phyloP scores from a whole-genome alignment of 768 basidiomycete genomes.

The Hypsizygus marmoreus region DNA sequence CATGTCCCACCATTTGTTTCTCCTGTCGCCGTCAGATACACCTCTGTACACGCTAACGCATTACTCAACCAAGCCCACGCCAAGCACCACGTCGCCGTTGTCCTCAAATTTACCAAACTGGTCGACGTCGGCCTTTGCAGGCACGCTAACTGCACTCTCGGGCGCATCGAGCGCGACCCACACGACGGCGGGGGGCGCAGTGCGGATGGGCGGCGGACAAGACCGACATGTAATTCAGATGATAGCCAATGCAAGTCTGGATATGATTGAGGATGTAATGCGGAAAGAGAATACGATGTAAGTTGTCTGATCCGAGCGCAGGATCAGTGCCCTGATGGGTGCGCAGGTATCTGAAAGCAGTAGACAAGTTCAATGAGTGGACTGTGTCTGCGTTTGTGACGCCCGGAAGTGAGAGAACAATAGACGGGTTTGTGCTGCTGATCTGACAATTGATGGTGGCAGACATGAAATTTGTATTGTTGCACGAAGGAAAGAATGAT shows the following conservation, averaged over 20 bases:
- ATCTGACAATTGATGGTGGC: too few species aligned
- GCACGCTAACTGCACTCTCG: slow-evolving; percentile 83
- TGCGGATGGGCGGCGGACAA: slow-evolving; percentile 77
- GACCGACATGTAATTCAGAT: slow-evolving; percentile 97
- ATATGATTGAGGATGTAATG: slow-evolving; percentile 93
- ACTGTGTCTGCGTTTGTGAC: slow-evolving; percentile 96
- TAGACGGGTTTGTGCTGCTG: slow-evolving; percentile 8
- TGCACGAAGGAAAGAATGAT: slow-evolving; percentile 96
- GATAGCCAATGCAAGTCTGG: slow-evolving; percentile 96
- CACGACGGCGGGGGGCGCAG: slow-evolving; percentile 62
- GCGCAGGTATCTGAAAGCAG: slow-evolving; percentile 87
- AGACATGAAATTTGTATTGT: slow-evolving; percentile 95
- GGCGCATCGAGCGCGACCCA: slow-evolving; percentile 80
- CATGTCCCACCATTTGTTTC: slow-evolving; percentile 88
- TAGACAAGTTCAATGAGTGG: slow-evolving; percentile 99
- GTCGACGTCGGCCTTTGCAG: slow-evolving; percentile 91
- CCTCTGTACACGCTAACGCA: slow-evolving; percentile 85
- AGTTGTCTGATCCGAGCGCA: slow-evolving; percentile 28
- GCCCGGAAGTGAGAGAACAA: slow-evolving; percentile 76
- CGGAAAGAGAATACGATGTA: slow-evolving; percentile 79
- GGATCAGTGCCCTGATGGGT: slow-evolving; percentile 16
- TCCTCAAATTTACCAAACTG: slow-evolving; percentile 85
- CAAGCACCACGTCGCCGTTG: slow-evolving; percentile 62
- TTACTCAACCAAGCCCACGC: slow-evolving; percentile 73
- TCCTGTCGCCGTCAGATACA: slow-evolving; percentile 85